Evolutionary conservation across 1,284 basidiomycete genomes (phyloP).

Genomic region (Sutorius eximius): DNA sequence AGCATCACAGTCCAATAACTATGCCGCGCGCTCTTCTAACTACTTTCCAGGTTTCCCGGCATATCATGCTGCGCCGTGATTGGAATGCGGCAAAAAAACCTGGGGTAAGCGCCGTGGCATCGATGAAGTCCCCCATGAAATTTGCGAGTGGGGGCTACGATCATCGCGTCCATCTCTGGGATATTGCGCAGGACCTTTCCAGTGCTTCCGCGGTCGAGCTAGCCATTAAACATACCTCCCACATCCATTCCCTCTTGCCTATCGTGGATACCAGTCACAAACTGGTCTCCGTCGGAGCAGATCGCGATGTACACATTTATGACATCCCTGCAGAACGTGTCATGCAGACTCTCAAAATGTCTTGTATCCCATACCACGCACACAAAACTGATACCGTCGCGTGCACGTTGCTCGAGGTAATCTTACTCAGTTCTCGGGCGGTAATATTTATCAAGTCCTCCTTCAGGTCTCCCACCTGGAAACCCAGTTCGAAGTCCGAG

Average conservation of each 20-base stretch:
- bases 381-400: conserved; percentile 40
- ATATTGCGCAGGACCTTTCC: conserved; percentile 35
- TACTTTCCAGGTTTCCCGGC: conserved; percentile 9
- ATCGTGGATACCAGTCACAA: conserved; percentile 48
- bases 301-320: conserved; percentile 45
- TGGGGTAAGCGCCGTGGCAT: conserved; percentile 44
- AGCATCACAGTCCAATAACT: conserved; percentile 2
- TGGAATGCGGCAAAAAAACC: conserved; percentile 35
- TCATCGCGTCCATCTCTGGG: conserved; percentile 50
- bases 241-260: conserved; percentile 45
- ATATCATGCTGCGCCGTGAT: conserved; percentile 30
- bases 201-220: conserved; percentile 33
- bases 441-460: background rate
- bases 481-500: conserved; percentile 52
- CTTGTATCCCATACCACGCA: conserved; percentile 47
- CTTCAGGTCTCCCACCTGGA: conserved; percentile 49
- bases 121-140: conserved; percentile 40
- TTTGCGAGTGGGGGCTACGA: conserved; percentile 55
- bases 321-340: conserved; percentile 48
- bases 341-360: conserved; percentile 40
- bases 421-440: background rate
- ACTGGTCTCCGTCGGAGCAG: conserved; percentile 48
- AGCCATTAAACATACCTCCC: conserved; percentile 45
- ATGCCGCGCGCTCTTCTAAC: conserved; percentile 9
- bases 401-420: conserved; percentile 47